Evolutionary conservation across 1,284 basidiomycete species (phyloP).

Genomic region (Schizophyllum commune): DNA sequence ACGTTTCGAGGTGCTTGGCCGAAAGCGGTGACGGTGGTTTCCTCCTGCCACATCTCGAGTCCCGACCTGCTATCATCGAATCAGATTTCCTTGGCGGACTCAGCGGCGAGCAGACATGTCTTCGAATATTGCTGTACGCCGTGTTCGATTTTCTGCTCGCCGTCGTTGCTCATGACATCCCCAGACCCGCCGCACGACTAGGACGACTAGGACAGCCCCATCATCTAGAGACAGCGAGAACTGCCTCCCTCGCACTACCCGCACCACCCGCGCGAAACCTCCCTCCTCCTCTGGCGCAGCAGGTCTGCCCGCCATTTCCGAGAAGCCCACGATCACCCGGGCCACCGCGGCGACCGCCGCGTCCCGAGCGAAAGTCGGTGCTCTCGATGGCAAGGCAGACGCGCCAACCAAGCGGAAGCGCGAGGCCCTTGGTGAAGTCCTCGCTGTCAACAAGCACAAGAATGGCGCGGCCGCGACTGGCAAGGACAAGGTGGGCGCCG

Average conservation of each 20-base stretch:
- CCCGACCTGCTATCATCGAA: background rate
- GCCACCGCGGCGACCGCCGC: slow-evolving; percentile 39
- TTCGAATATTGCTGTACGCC: background rate
- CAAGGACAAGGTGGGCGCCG: slow-evolving; percentile 34
- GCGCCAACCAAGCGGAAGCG: slow-evolving; percentile 59
- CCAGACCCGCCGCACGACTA: background rate
- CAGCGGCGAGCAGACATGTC: background rate
- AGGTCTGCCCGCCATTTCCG: slow-evolving; percentile 13
- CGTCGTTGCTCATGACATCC: background rate
- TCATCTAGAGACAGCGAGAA: slow-evolving; percentile 20
- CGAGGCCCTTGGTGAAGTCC: slow-evolving; percentile 59
- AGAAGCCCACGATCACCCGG: slow-evolving; percentile 29
- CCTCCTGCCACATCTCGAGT: background rate
- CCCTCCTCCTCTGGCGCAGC: slow-evolving; percentile 20
- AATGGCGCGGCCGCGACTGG: slow-evolving; percentile 29
- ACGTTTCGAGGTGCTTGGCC: background rate
- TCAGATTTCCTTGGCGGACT: background rate
- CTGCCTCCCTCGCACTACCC: slow-evolving; percentile 23
- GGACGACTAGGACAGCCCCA: background rate
- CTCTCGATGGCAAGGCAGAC: slow-evolving; percentile 20
- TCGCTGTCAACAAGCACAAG: slow-evolving; percentile 36
- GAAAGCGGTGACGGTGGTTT: background rate
- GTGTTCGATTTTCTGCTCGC: background rate
- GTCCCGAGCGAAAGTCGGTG: slow-evolving; percentile 39
- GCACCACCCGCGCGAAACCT: slow-evolving; percentile 22